Conservation (phyloP, 2,329 filamentous ascomycete genomes). For the Thermoascus crustaceus region DNA sequence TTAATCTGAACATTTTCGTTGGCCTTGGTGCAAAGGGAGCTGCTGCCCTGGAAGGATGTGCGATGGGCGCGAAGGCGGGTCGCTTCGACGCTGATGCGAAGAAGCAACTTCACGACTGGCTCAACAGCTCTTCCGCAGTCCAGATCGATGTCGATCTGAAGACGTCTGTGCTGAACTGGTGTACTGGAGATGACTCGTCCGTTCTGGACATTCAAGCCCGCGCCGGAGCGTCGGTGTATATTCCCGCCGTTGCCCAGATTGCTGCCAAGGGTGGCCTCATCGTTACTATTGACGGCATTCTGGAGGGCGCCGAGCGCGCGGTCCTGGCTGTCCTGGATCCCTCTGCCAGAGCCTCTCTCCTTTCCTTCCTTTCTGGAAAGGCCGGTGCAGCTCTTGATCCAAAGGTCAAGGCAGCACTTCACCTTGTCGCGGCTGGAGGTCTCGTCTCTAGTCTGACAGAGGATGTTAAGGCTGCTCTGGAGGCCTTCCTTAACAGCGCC, state of each 20-base stretch:
- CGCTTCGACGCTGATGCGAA: conserved; percentile 20
- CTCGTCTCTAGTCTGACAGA: conserved; percentile 19
- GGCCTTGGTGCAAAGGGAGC: conserved; percentile 26
- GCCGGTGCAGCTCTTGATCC: conserved; percentile 19
- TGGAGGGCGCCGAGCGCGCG: conserved; percentile 17
- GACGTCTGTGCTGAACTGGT: conserved; percentile 24
- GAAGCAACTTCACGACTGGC: conserved; percentile 22
- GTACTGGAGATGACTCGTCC: conserved; percentile 18
- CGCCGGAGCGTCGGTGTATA: conserved; percentile 26
- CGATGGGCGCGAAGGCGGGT: conserved; percentile 25
- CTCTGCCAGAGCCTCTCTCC: conserved; percentile 20
- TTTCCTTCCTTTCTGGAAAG: conserved; percentile 19
- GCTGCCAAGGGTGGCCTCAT: conserved; percentile 29
- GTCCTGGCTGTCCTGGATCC: conserved; percentile 24
- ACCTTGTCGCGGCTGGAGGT: conserved; percentile 28
- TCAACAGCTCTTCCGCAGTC: conserved; percentile 15
- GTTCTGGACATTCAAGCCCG: conserved; percentile 19
- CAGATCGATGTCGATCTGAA: conserved; percentile 21
- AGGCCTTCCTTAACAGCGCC: conserved; percentile 20
- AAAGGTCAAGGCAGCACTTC: conserved; percentile 24
- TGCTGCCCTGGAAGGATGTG: conserved; percentile 28
- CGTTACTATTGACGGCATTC: conserved; percentile 30
- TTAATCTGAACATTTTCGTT: conserved; percentile 13
- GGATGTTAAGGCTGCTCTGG: conserved; percentile 25
- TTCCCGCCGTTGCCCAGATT: conserved; percentile 24